Conservation (phyloP, 192 early-diverging fungal species). For the Linnemannia elongata region DNA sequence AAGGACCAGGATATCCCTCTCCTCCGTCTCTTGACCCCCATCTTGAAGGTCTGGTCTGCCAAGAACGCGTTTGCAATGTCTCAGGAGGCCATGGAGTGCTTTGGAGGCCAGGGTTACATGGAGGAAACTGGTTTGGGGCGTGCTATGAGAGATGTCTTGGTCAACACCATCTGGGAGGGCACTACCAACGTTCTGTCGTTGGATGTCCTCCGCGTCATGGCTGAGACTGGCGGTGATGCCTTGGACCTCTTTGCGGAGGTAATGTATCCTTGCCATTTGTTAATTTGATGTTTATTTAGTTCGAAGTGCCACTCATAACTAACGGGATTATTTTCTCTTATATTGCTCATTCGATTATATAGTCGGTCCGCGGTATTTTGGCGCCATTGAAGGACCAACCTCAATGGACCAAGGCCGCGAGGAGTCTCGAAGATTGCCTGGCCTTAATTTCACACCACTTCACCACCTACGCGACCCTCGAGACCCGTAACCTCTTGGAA, state of each 20-base stretch:
- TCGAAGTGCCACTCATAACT: neutral
- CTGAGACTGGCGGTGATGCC: slow-evolving; percentile 64
- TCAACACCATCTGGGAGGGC: slow-evolving; percentile 84
- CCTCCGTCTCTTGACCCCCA: slow-evolving; percentile 76
- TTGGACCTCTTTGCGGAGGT: slow-evolving; percentile 60
- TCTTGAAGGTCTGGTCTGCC: slow-evolving; percentile 71
- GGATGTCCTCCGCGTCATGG: slow-evolving; percentile 72
- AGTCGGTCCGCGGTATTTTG: slow-evolving; percentile 44
- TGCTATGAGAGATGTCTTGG: slow-evolving; percentile 69
- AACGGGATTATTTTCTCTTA: neutral
- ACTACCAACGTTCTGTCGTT: slow-evolving; percentile 77
- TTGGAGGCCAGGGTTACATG: slow-evolving; percentile 84
- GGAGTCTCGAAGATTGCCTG: slow-evolving; percentile 20
- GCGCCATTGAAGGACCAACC: slow-evolving; percentile 46
- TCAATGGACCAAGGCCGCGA: slow-evolving; percentile 24
- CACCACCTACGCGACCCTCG: slow-evolving; percentile 39
- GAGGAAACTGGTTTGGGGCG: slow-evolving; percentile 75
- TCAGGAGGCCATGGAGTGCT: slow-evolving; percentile 73
- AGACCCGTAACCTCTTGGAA: slow-evolving; percentile 52
- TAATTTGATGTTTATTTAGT: neutral
- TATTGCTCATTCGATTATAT: neutral
- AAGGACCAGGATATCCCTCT: slow-evolving; percentile 53
- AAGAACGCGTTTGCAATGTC: slow-evolving; percentile 64
- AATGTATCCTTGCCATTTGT: neutral
- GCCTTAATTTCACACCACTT: slow-evolving; percentile 32